Percentiles rank a stretch among this genome's conserved stretches.
Conservation (phyloP, 129 eudicot genomes). For the Pseudognaphalium luteoalbum region DNA sequence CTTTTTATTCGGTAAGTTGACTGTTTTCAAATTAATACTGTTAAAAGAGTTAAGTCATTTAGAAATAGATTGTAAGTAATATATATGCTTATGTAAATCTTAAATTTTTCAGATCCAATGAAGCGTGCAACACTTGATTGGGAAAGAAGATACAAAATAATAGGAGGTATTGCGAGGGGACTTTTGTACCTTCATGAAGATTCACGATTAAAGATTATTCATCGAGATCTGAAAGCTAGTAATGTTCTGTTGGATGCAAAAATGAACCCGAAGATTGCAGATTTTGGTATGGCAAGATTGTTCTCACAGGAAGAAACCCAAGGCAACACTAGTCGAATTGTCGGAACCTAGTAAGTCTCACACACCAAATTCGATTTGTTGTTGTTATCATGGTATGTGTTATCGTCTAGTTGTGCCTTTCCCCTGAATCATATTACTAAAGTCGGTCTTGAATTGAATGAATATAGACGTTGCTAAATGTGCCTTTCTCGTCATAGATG, state of each 20-base stretch:
- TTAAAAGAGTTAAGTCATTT: neutral
- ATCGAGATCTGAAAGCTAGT: constrained; percentile 56
- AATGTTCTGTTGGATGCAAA: constrained; percentile 45
- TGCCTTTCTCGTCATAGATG: neutral
- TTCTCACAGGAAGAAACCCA: constrained; percentile 45
- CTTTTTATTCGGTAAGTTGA: constrained; percentile 46
- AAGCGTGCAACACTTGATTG: constrained; percentile 34
- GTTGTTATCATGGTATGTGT: neutral
- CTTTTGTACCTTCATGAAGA: constrained; percentile 53
- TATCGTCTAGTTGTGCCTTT: neutral
- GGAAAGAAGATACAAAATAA: constrained; percentile 41
- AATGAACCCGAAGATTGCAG: constrained; percentile 53
- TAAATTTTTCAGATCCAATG: constrained; percentile 20
- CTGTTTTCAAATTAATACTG: neutral
- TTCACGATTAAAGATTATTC: constrained; percentile 46
- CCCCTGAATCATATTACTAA: no score
- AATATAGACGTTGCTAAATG: neutral
- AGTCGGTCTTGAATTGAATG: no score
- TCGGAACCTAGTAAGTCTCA: constrained; percentile 52
- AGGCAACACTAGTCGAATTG: constrained; percentile 41
- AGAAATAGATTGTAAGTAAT: neutral
- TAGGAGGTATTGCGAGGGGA: constrained; percentile 44
- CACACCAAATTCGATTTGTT: neutral
- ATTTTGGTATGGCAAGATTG: constrained; percentile 52
- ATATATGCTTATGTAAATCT: neutral